Evolutionary conservation across 139 green algal genomes (phyloP).

Genomic region (Picochlorum sp.): DNA sequence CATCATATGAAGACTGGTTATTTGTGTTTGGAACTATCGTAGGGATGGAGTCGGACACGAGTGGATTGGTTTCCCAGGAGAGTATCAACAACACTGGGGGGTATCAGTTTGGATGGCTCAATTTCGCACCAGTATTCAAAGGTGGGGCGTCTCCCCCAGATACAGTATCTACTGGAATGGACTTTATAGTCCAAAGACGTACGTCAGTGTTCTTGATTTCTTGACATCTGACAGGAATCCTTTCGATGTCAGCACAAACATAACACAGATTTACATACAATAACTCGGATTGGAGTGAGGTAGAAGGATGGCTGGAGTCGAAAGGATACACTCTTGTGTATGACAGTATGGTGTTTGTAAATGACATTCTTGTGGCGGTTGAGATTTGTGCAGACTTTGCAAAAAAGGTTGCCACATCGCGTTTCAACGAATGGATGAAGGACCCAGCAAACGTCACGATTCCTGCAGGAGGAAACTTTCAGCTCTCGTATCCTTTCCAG

Average conservation of each 20-base stretch:
- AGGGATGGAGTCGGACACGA: neutral
- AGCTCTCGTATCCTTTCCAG: neutral
- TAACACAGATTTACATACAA: neutral
- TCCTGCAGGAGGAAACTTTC: neutral
- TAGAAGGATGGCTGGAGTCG: neutral
- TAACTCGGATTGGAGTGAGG: neutral
- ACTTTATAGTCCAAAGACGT: neutral
- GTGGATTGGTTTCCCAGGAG: neutral
- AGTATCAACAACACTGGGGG: neutral
- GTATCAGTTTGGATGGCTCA: neutral
- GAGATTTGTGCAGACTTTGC: neutral
- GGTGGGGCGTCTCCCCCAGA: neutral
- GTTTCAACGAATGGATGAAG: neutral
- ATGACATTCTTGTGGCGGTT: neutral
- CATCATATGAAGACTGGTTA: neutral
- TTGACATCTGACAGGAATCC: conserved; percentile 5
- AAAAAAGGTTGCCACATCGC: neutral
- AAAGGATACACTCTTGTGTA: neutral
- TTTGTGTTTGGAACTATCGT: conserved; percentile 1
- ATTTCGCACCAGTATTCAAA: neutral
- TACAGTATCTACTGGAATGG: neutral
- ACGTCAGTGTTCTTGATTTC: conserved; percentile 3
- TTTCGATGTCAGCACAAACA: neutral
- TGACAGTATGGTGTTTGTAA: neutral
- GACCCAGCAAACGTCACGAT: neutral